These are phyloP conservation scores for Parachaetomium inaequale DNA, from an alignment of 495 filamentous ascomycete species.

Conservation along the genomic window DNA sequence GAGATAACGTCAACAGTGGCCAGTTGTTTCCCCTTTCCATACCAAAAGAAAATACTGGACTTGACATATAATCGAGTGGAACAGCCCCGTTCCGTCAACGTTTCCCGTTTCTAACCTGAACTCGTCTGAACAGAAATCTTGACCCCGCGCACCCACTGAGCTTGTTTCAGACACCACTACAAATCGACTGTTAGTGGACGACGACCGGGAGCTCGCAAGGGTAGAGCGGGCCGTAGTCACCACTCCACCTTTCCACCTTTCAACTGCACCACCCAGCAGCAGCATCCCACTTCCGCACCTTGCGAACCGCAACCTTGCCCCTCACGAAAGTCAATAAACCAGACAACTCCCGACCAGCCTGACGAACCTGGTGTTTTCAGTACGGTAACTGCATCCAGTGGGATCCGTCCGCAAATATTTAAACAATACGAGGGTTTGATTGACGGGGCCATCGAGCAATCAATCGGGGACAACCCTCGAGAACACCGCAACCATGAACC, in stretches of 20 bases:
- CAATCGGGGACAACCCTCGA: neutral
- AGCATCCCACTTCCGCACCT: slow-evolving; percentile 15
- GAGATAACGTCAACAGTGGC: neutral
- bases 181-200: neutral
- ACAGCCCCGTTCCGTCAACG: neutral
- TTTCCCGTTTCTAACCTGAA: neutral
- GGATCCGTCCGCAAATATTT: neutral
- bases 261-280: neutral
- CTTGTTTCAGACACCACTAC: neutral
- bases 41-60: neutral
- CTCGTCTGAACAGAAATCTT: neutral
- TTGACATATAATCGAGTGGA: neutral
- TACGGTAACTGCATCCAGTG: neutral
- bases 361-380: neutral
- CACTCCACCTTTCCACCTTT: slow-evolving; percentile 5
- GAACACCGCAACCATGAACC: slow-evolving; percentile 66
- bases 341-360: neutral
- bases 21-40: neutral
- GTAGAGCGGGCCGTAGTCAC: neutral
- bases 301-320: neutral
- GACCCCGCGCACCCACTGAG: neutral
- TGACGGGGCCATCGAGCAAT: neutral
- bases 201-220: neutral
- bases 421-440: neutral
- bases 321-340: neutral